Percentiles rank a stretch among this genome's conserved stretches.
These are phyloP conservation scores for Cryphonectria parasitica DNA, from an alignment of 2,329 filamentous ascomycete species.

Conservation along the genomic window DNA sequence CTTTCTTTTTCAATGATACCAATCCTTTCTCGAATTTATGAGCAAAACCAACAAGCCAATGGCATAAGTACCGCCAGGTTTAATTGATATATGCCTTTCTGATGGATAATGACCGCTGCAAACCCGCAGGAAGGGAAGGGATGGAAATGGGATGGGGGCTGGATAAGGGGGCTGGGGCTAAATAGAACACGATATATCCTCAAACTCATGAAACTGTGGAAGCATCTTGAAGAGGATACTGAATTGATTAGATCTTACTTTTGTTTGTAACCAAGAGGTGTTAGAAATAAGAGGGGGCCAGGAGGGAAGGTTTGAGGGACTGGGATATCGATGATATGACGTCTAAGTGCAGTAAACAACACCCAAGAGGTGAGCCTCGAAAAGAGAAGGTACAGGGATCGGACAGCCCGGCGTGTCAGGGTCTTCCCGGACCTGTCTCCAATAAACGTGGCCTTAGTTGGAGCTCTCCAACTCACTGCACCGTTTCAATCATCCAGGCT, in stretches of 20 bases:
- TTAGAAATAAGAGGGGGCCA: neutral
- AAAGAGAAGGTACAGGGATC: slow-evolving; percentile 8
- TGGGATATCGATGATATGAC: neutral
- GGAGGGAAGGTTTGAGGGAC: neutral
- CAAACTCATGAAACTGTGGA: neutral
- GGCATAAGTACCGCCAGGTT: neutral
- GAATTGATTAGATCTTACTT: neutral
- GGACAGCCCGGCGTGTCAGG: neutral
- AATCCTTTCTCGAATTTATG: neutral
- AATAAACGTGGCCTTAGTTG: slow-evolving; percentile 21
- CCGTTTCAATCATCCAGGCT: neutral
- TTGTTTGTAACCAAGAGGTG: neutral
- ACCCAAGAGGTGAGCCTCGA: neutral
- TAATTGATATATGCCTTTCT: neutral
- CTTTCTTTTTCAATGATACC: slow-evolving; percentile 21
- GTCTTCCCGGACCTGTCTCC: neutral
- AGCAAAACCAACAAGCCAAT: neutral
- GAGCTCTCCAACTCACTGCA: neutral
- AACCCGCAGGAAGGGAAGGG: neutral
- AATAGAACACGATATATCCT: neutral
- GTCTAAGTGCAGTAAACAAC: neutral
- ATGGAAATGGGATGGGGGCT: neutral
- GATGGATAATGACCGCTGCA: neutral
- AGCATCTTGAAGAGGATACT: neutral
- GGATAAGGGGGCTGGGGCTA: neutral